Evolutionary conservation across 495 filamentous ascomycete species (phyloP).

Genomic region (Aspergillus nidulans): DNA sequence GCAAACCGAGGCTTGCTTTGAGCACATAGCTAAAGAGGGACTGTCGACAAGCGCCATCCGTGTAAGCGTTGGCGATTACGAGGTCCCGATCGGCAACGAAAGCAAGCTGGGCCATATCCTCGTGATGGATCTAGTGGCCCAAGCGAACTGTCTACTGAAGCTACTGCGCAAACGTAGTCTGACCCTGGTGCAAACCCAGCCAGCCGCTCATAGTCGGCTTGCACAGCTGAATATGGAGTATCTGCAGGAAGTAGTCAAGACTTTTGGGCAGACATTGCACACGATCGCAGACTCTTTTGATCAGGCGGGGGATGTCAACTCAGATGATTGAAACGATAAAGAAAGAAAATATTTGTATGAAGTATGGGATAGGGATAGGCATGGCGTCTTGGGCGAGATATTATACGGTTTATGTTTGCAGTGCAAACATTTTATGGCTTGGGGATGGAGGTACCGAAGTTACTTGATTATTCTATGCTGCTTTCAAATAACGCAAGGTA

Average conservation of each 20-base stretch:
- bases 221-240: neutral
- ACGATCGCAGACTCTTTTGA: neutral
- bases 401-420: too few species aligned
- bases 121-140: neutral
- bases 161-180: neutral
- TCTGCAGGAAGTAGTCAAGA: neutral
- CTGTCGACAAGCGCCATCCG: neutral
- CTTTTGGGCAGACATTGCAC: neutral
- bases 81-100: neutral
- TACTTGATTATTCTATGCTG: too few species aligned
- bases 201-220: neutral
- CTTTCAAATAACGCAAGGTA: too few species aligned
- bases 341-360: too few species aligned
- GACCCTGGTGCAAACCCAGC: neutral
- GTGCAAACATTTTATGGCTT: too few species aligned
- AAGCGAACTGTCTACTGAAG: neutral
- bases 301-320: too few species aligned
- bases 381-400: too few species aligned
- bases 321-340: too few species aligned
- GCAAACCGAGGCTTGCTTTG: neutral
- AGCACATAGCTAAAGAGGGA: neutral
- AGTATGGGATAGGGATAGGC: too few species aligned
- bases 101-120: neutral
- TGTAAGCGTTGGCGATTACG: neutral
- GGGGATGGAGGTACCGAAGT: too few species aligned